Evolutionary conservation across 345 rosid genomes (phyloP).

Genomic region (Theobroma cacao): DNA sequence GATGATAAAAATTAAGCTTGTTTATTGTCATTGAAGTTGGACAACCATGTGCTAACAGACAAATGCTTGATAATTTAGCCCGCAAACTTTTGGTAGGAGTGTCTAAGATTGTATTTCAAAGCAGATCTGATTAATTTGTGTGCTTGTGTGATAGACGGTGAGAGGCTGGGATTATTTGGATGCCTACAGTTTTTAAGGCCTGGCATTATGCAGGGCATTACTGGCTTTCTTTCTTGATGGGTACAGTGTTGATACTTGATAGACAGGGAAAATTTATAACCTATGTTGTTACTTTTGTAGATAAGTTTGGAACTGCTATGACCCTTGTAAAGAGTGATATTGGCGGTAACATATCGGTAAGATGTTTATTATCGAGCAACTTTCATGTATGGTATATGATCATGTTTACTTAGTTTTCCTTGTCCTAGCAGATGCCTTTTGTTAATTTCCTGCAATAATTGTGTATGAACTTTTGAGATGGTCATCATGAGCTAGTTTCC

Average conservation of each 20-base stretch:
- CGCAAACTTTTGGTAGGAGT: neutral
- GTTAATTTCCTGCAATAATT: neutral
- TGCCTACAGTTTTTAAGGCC: neutral
- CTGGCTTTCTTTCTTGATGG: neutral
- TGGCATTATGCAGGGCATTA: neutral
- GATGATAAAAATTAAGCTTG: neutral
- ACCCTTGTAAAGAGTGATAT: slow-evolving; percentile 83
- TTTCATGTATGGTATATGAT: neutral
- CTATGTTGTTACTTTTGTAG: slow-evolving; percentile 32
- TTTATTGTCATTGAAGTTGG: neutral
- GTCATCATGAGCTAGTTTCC: neutral
- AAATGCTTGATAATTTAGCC: neutral
- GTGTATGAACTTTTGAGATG: neutral
- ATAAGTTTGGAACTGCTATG: slow-evolving; percentile 94
- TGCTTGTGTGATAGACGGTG: neutral
- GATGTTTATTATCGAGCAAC: slow-evolving; percentile 8
- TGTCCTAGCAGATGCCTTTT: neutral
- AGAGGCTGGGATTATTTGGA: neutral
- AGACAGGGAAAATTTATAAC: neutral
- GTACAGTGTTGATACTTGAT: neutral
- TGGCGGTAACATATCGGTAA: slow-evolving; percentile 85
- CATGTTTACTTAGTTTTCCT: neutral
- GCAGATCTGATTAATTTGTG: neutral
- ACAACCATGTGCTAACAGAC: neutral
- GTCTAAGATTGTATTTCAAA: neutral